A percentile compares a stretch with the other conserved stretches of the same genome.
Evolutionary conservation across 1,139 yeast genomes (phyloP).

Genomic region (Saccharomyces hybrid): DNA sequence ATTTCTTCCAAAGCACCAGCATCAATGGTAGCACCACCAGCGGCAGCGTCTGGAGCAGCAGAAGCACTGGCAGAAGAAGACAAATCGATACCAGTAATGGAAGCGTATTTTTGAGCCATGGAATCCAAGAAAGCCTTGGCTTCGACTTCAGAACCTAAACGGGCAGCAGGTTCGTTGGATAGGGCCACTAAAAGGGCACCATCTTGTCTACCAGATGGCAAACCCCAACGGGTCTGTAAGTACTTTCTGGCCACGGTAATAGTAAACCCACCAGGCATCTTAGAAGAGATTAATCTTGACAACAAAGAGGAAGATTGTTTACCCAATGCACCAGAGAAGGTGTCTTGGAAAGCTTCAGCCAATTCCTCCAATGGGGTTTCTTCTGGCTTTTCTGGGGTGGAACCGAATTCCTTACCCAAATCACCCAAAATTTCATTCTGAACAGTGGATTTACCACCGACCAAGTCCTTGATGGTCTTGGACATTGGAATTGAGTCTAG

Average conservation of each 20-base stretch:
- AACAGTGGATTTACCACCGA: constrained; percentile 96
- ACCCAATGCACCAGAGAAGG: constrained; percentile 82
- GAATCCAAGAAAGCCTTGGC: constrained; percentile 85
- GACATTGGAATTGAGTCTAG: constrained; percentile 78
- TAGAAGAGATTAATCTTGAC: constrained; percentile 86
- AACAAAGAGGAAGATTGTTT: constrained; percentile 85
- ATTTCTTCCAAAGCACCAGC: constrained; percentile 94
- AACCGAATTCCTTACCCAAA: constrained; percentile 93
- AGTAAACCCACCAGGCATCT: constrained; percentile 99
- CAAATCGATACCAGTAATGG: constrained; percentile 70
- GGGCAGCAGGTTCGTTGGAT: constrained; percentile 82
- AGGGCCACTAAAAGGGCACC: constrained; percentile 74
- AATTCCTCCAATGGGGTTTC: constrained; percentile 93
- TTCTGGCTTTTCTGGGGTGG: constrained; percentile 98
- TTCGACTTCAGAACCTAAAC: constrained; percentile 78
- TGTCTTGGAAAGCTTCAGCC: constrained; percentile 90
- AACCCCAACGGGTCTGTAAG: constrained; percentile 83
- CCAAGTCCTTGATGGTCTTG: constrained; percentile 92
- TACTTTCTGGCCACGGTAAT: constrained; percentile 86
- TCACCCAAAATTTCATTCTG: constrained; percentile 98
- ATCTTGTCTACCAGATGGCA: constrained; percentile 91
- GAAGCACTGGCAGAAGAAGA: constrained; percentile 47
- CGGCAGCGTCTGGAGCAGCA: constrained; percentile 37
- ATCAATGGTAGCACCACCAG: constrained; percentile 86
- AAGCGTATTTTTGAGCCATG: constrained; percentile 76